These are phyloP conservation scores for Vachellia collinsii DNA, from an alignment of 306 rosid species.

Conservation along the genomic window DNA sequence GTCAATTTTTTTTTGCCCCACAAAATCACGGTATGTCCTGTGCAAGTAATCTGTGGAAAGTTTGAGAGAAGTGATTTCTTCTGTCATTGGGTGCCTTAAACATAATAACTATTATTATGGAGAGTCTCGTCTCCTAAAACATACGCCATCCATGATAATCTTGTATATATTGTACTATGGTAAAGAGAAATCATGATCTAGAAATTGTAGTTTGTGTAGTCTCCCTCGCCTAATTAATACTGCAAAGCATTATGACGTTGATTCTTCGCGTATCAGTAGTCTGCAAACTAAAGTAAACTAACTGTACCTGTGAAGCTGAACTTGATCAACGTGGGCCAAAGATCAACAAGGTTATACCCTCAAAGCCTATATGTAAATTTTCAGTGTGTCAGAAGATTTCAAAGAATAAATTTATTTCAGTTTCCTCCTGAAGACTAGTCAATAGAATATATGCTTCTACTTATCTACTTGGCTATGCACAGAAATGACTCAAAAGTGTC, in stretches of 20 bases:
- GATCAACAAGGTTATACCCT: neutral
- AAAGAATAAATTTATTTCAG: neutral
- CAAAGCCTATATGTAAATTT: neutral
- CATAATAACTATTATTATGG: neutral
- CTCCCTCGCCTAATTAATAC: neutral
- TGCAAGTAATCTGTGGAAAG: neutral
- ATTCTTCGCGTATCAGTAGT: neutral
- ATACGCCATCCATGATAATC: neutral
- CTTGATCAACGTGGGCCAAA: neutral
- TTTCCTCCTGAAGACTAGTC: neutral
- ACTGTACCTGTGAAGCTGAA: neutral
- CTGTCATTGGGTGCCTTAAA: neutral
- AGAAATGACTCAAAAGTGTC: neutral
- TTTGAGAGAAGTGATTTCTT: neutral
- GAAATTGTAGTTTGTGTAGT: neutral
- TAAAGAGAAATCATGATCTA: neutral
- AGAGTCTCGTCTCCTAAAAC: neutral
- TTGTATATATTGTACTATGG: neutral
- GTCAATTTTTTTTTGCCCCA: too few species aligned
- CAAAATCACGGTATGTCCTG: too few species aligned
- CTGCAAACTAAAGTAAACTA: neutral
- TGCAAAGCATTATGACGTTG: neutral
- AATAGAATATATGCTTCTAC: neutral
- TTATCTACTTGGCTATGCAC: neutral
- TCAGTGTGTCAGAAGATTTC: neutral